Conservation (phyloP, 225 moss, liverwort and hornwort species). For the Anthoceros angustus region DNA sequence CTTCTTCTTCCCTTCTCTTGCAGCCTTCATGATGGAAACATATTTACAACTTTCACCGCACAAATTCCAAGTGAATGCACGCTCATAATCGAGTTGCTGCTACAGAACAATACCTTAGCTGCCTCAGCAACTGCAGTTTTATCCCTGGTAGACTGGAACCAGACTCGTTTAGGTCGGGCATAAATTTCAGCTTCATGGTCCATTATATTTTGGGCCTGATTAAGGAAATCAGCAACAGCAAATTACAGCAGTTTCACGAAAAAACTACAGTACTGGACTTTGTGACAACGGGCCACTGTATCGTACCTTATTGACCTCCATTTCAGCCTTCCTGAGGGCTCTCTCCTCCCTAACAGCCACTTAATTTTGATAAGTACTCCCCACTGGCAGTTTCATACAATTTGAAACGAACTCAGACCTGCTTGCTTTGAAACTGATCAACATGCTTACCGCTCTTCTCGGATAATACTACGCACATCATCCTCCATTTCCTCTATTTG, state of each 20-base stretch:
- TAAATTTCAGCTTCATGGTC: slow-evolving; percentile 88
- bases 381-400: background rate
- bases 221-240: background rate
- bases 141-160: slow-evolving; percentile 81
- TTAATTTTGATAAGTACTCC: background rate
- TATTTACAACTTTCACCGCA: slow-evolving; percentile 39
- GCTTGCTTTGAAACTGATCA: background rate
- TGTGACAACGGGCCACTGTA: background rate
- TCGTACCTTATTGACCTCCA: slow-evolving; percentile 84
- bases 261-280: background rate
- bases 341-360: slow-evolving; percentile 59
- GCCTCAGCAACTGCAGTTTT: slow-evolving; percentile 39
- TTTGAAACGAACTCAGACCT: background rate
- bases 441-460: slow-evolving; percentile 49
- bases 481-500: slow-evolving; percentile 86
- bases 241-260: background rate
- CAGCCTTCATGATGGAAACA: background rate
- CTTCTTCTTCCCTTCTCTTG: background rate
- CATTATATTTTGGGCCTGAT: slow-evolving; percentile 95
- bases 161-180: slow-evolving; percentile 74
- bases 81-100: background rate
- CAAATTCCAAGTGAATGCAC: background rate
- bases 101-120: slow-evolving; percentile 14
- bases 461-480: slow-evolving; percentile 65
- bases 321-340: slow-evolving; percentile 84